Evolutionary conservation across 2,329 filamentous ascomycete genomes (phyloP).

Genomic region (Colletotrichum salicis): DNA sequence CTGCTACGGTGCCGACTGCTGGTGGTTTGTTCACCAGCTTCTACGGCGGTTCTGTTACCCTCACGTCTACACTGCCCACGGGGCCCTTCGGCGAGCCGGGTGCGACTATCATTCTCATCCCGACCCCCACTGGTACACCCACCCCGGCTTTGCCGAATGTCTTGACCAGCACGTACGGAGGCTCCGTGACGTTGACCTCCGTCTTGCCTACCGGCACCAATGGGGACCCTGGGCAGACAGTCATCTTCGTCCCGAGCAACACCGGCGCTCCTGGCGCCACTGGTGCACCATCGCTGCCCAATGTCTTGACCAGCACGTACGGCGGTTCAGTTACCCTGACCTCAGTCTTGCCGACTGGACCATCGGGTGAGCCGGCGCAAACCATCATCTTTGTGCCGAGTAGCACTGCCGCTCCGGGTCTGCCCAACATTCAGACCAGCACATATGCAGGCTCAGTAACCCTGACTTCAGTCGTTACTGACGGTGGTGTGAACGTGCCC

Average conservation of each 20-base stretch:
- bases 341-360: neutral
- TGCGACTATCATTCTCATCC: slow-evolving; percentile 1
- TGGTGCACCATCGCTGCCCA: neutral
- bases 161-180: slow-evolving; percentile 20
- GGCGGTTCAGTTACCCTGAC: slow-evolving; percentile 9
- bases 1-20: neutral
- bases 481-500: neutral
- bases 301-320: slow-evolving; percentile 23
- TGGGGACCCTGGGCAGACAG: neutral
- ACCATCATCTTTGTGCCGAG: slow-evolving; percentile 15
- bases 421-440: neutral
- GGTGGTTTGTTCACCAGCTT: slow-evolving; percentile 20
- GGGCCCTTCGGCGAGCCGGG: slow-evolving; percentile 1
- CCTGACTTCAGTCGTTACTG: neutral
- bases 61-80: slow-evolving; percentile 1
- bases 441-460: slow-evolving; percentile 8
- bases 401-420: neutral
- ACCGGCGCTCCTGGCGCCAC: neutral
- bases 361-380: neutral
- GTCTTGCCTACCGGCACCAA: neutral
- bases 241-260: slow-evolving; percentile 8
- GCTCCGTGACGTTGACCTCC: slow-evolving; percentile 15
- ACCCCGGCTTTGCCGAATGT: neutral
- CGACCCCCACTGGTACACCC: neutral
- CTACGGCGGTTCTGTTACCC: slow-evolving; percentile 17